Base-by-base conservation (phyloP, 495 filamentous ascomycete genomes). In the Annulohypoxylon maeteangense region DNA sequence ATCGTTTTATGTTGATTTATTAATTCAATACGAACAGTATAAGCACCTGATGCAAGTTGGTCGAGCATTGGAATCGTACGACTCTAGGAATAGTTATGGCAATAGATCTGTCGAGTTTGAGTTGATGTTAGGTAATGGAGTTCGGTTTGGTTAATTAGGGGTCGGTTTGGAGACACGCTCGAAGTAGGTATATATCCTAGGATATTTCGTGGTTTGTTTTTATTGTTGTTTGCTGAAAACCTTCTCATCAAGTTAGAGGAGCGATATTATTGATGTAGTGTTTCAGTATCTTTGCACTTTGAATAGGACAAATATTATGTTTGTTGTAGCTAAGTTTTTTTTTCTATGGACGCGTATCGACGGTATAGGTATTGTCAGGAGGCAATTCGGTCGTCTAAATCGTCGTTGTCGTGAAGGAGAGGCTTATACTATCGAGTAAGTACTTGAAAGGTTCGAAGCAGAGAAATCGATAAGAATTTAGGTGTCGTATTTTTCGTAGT, bases 111-210 rank as follows among this genome's bases (percentile, higher is more conserved):
- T 23, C 38, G 48, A 12, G 4, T 16, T 42, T 12, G 40, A 34
- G 53, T 72, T 45, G 20, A 62, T 16, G 16, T 38, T 32, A 34
- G 10, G 14, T 29, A 31, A 34, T 45, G 55, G 18, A 23, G n/a
- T 29, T 45, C 22, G 58, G 53, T 59, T 22, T 60, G 16, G 63
- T 11, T 68, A 18, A 20, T 11, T 68, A 18, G 20, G 20, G 1
- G 18, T 34, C 22, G 54, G 31, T 27, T 29, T 45, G 14, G 7
- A 18, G 27, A 23, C 27, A 48, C 65, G 38, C 20, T 72, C 55
- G 55, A 62, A 23, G 47, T 34, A n/a, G n/a, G n/a, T 27, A 25
- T 50, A 40, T n/a, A 32, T 34, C 38, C 38, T 32, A 54, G 42
- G 1, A 29, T 31, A 6, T 31, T 27, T 62, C 25, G 44, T 31